A percentile compares a stretch with the other conserved stretches of the same genome.
phyloP scores from a whole-genome alignment of 768 basidiomycete species.

The Termitomyces sp. region DNA sequence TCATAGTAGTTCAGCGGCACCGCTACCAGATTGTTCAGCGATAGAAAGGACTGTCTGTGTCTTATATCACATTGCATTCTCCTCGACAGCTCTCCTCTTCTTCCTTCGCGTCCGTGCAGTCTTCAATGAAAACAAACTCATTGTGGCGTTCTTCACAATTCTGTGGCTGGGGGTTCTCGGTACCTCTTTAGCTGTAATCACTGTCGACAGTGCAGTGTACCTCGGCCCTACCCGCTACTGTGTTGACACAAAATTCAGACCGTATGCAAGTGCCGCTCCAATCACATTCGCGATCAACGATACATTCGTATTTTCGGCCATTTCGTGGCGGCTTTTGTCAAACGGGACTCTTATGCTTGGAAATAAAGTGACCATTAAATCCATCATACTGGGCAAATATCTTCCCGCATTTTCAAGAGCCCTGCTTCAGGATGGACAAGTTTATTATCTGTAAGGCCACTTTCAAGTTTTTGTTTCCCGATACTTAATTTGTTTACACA shows the following conservation, averaged over 20 bases:
- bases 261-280: constrained; percentile 23
- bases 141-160: constrained; percentile 20
- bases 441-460: too few relatives aligned
- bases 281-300: constrained; percentile 27
- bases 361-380: too few relatives aligned
- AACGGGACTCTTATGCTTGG: constrained; percentile 3
- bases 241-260: constrained; percentile 22
- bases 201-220: constrained; percentile 20
- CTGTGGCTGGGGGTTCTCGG: constrained; percentile 11
- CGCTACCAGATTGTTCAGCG: constrained; percentile 22
- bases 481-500: too few relatives aligned
- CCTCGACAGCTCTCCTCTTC: too few relatives aligned
- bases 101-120: too few relatives aligned
- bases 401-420: too few relatives aligned
- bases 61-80: constrained; percentile 22
- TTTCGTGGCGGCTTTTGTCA: constrained; percentile 26
- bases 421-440: too few relatives aligned
- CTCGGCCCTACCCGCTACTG: constrained; percentile 34
- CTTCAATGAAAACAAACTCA: too few relatives aligned
- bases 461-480: too few relatives aligned
- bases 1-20: constrained; percentile 9
- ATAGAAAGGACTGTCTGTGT: constrained; percentile 22
- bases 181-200: constrained; percentile 24
- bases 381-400: too few relatives aligned
- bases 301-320: constrained; percentile 33